Evolutionary conservation across 179 eudicot genomes (phyloP).

Genomic region (Vitellaria paradoxa): DNA sequence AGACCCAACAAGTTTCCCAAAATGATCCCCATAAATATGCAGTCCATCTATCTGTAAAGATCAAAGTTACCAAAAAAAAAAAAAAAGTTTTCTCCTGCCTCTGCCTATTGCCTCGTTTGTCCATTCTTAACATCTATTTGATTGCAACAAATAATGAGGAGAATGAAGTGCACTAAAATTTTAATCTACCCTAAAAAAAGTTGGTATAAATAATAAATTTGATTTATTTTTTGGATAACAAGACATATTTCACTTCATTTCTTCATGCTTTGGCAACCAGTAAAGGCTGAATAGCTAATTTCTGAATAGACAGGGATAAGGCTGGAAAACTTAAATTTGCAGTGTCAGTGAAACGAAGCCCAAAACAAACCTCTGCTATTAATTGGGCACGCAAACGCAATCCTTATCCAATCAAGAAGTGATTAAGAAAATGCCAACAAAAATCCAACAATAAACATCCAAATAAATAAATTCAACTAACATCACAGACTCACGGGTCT

Average conservation of each 20-base stretch:
- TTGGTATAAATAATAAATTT: not conserved
- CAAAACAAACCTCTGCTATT: too few relatives aligned
- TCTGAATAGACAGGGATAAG: not conserved
- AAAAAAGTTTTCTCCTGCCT: not conserved
- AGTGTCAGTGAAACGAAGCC: too few relatives aligned
- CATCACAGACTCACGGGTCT: not conserved
- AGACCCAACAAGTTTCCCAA: not conserved
- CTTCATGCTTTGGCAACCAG: not conserved
- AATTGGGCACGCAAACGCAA: too few relatives aligned
- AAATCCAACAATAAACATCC: not conserved
- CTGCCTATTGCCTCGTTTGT: not conserved
- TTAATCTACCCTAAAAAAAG: not conserved
- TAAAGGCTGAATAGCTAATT: not conserved
- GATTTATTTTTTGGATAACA: not conserved
- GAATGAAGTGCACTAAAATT: not conserved
- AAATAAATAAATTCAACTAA: not conserved
- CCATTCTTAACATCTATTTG: not conserved
- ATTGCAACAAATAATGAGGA: not conserved
- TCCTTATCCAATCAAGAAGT: not conserved
- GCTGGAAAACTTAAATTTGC: too few relatives aligned
- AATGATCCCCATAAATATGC: not conserved
- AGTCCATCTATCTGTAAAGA: not conserved
- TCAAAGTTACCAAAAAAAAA: not conserved
- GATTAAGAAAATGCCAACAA: not conserved
- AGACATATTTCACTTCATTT: not conserved